A percentile compares a stretch with the other conserved stretches of the same genome.
Conservation (phyloP, 805 yeast species). For the Myxozyma mucilagina region DNA sequence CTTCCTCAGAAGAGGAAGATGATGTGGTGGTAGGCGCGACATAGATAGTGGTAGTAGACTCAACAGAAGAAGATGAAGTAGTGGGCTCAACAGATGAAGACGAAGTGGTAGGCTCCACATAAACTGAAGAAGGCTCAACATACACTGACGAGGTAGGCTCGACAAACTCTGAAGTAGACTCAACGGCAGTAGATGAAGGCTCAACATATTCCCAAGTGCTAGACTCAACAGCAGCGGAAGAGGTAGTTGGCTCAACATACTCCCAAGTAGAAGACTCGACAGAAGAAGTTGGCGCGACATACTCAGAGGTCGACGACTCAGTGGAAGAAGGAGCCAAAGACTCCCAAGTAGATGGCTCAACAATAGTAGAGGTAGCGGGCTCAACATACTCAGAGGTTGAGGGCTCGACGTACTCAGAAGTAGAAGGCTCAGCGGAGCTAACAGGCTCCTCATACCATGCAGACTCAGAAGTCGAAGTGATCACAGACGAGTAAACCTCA, state of each 20-base stretch:
- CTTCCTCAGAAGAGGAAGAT: background rate
- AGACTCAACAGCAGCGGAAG: background rate
- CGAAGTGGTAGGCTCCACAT: background rate
- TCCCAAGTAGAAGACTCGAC: slow-evolving; percentile 5
- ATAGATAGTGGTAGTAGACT: slow-evolving; percentile 5
- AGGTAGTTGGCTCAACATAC: slow-evolving; percentile 10
- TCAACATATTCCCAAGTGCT: background rate
- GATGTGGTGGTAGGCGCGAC: background rate
- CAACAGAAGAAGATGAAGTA: slow-evolving; percentile 4
- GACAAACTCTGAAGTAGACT: background rate
- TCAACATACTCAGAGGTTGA: background rate
- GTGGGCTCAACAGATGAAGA: slow-evolving; percentile 10
- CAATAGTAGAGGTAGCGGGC: background rate
- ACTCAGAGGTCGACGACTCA: background rate
- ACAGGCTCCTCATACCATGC: no score
- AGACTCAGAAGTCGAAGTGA: no score
- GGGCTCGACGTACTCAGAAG: background rate
- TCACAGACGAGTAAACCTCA: no score
- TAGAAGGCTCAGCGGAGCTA: background rate
- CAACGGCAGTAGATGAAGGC: slow-evolving; percentile 5
- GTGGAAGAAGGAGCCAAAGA: no score
- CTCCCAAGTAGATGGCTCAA: background rate
- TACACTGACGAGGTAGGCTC: slow-evolving; percentile 10
- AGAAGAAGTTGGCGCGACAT: slow-evolving; percentile 4
- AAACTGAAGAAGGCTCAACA: background rate